Base-by-base conservation (phyloP, 768 basidiomycete genomes). In the Solioccasus polychromus region DNA sequence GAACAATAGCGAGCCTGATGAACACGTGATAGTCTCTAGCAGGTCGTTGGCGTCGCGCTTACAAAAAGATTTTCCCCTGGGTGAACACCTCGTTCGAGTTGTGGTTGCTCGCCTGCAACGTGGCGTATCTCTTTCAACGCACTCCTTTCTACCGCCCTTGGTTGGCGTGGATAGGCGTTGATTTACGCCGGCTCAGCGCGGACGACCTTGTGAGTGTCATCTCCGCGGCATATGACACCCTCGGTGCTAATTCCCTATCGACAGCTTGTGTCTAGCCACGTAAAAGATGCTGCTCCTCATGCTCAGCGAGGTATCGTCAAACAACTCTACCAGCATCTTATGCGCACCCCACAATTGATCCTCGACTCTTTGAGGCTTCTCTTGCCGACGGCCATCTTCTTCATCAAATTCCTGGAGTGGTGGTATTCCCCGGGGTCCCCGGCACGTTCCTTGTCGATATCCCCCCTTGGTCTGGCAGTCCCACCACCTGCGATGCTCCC, bases 321-420 rank as follows among this genome's bases (percentile, higher is more conserved):
- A 25, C 68, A 67, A 43, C 48, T 87, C 34, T 75, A 71, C 51
- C 71, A 67, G 23, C 56, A 81, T 26, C 49, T 88, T 15, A 51
- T 68, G 39, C 64, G 67, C 18, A 78, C 81, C 7, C 89, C 88
- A 7, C 77, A 73, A 39, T 65, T 84, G 34, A 55, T 88, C 8
- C 73, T 93, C 25, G 88, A 92, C 62, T 91, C 88, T 3, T 71
- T 93, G 30, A 80, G 83, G 48, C 69, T 89, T 37, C 73, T 90
- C 36, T 77, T 93, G 26, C 95, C 91, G 14, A 88, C 85, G 17
- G 85, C 87, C 32, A 92, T 99, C 47, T 95, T 99, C 67, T 88
- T 91, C 62, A 74, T 99, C 72, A 95, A 93, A 67, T 94, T 98
- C 68, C 73, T 96, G 36, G 93, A 98, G 68, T 99, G 96, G 93